Evolutionary conservation across 1,139 yeast genomes (phyloP).

Genomic region (Kazachstania sp.): DNA sequence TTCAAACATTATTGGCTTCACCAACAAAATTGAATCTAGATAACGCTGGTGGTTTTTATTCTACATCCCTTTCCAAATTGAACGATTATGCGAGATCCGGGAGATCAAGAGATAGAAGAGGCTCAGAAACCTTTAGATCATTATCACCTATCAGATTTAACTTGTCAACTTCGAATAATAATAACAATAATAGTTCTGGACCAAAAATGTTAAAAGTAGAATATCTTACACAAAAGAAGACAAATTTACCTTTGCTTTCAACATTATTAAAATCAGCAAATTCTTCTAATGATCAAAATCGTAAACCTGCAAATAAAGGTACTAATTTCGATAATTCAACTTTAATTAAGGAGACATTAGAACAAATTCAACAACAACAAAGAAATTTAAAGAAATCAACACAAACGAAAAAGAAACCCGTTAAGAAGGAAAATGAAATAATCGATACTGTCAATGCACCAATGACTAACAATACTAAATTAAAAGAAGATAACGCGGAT

Average conservation of each 20-base stretch:
- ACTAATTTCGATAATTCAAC: slow-evolving; percentile 6
- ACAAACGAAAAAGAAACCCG: neutral
- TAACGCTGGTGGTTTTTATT: slow-evolving; percentile 44
- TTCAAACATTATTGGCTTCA: slow-evolving; percentile 17
- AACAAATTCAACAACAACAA: slow-evolving; percentile 15
- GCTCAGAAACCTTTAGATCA: slow-evolving; percentile 22
- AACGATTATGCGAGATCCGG: slow-evolving; percentile 21
- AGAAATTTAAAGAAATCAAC: neutral
- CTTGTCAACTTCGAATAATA: slow-evolving; percentile 9
- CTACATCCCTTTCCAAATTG: slow-evolving; percentile 29
- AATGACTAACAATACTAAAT: neutral
- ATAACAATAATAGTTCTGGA: slow-evolving; percentile 5
- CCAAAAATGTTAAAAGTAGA: slow-evolving; percentile 28
- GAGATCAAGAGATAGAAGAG: slow-evolving; percentile 15
- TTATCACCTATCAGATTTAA: slow-evolving; percentile 2
- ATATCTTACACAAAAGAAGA: slow-evolving; percentile 13
- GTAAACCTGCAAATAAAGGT: neutral
- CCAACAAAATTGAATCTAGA: slow-evolving; percentile 45
- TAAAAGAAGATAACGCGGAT: neutral
- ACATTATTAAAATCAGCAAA: slow-evolving; percentile 15
- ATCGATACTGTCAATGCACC: neutral
- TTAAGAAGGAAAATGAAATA: neutral
- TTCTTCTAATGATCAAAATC: slow-evolving; percentile 1
- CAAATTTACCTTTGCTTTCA: slow-evolving; percentile 20
- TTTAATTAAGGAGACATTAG: slow-evolving; percentile 18